These are phyloP conservation scores for Silybum marianum DNA, from an alignment of 129 eudicot species.

Conservation along the genomic window DNA sequence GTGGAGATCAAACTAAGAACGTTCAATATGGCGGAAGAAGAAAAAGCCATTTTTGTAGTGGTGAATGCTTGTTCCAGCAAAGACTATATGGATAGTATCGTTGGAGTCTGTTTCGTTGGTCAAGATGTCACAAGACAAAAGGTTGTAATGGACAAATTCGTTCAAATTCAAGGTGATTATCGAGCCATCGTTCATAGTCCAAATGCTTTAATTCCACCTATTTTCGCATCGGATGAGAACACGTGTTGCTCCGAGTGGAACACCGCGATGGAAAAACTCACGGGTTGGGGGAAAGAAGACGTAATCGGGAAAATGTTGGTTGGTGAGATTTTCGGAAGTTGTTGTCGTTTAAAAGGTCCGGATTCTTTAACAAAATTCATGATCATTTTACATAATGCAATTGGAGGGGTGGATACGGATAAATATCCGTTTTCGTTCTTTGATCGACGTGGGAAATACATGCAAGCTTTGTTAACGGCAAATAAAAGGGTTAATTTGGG, in stretches of 20 bases:
- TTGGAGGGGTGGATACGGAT: conserved; percentile 77
- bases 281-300: conserved; percentile 75
- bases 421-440: conserved; percentile 74
- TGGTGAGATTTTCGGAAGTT: conserved; percentile 91
- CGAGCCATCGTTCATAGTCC: conserved; percentile 86
- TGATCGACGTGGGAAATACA: conserved; percentile 69
- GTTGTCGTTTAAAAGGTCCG: conserved; percentile 78
- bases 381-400: conserved; percentile 89
- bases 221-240: conserved; percentile 94
- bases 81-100: conserved; percentile 62
- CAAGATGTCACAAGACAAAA: conserved; percentile 92
- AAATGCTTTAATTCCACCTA: conserved; percentile 87
- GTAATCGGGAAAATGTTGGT: conserved; percentile 78
- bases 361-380: conserved; percentile 91
- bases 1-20: conserved; percentile 81
- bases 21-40: conserved; percentile 51
- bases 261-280: conserved; percentile 90
- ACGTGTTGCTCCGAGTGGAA: conserved; percentile 95
- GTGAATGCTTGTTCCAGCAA: conserved; percentile 96
- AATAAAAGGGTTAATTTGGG: conserved; percentile 74
- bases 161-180: conserved; percentile 92
- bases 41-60: conserved; percentile 66
- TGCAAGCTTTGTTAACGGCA: conserved; percentile 90
- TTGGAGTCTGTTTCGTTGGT: conserved; percentile 97
- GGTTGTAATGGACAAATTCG: conserved; percentile 81